Conservation (phyloP, 2,329 filamentous ascomycete genomes). For the Phoma sp. region DNA sequence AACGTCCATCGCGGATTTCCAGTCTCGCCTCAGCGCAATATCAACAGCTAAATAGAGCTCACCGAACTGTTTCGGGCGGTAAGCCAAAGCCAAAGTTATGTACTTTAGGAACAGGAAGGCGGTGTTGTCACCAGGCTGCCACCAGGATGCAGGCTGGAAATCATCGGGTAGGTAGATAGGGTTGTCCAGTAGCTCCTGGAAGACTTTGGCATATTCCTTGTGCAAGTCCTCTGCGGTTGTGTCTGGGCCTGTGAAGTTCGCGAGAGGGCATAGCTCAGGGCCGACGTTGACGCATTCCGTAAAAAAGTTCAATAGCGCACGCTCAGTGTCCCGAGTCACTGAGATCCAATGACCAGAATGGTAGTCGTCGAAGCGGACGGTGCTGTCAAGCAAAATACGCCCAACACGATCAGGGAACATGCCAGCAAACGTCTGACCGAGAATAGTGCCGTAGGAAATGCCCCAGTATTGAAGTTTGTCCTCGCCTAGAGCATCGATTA, state of each 20-base stretch:
- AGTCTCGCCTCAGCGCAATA: slow-evolving; percentile 12
- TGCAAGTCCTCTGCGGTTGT: slow-evolving; percentile 20
- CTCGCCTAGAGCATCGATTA: slow-evolving; percentile 28
- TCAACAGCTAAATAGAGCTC: background rate
- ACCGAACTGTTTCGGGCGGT: slow-evolving; percentile 6
- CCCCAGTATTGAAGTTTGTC: slow-evolving; percentile 39
- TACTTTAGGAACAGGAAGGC: slow-evolving; percentile 18
- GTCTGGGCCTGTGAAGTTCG: slow-evolving; percentile 20
- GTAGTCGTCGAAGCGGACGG: slow-evolving; percentile 22
- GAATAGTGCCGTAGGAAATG: slow-evolving; percentile 56
- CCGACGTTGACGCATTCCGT: slow-evolving; percentile 22
- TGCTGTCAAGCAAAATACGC: slow-evolving; percentile 50
- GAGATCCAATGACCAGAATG: slow-evolving; percentile 20
- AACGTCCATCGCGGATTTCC: background rate
- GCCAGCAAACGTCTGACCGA: slow-evolving; percentile 56
- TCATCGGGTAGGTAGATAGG: slow-evolving; percentile 20
- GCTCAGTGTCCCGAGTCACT: slow-evolving; percentile 19
- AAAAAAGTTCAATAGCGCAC: slow-evolving; percentile 19
- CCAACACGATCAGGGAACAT: slow-evolving; percentile 45
- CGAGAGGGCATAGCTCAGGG: slow-evolving; percentile 14
- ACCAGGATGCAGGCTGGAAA: slow-evolving; percentile 12
- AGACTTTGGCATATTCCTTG: slow-evolving; percentile 8
- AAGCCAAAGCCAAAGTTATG: slow-evolving; percentile 2
- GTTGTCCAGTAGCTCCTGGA: slow-evolving; percentile 21
- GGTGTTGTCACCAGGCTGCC: slow-evolving; percentile 14